These are phyloP conservation scores for Phlyctochytrium arcticum DNA, from an alignment of 192 early-diverging fungal genomes.

Conservation along the genomic window DNA sequence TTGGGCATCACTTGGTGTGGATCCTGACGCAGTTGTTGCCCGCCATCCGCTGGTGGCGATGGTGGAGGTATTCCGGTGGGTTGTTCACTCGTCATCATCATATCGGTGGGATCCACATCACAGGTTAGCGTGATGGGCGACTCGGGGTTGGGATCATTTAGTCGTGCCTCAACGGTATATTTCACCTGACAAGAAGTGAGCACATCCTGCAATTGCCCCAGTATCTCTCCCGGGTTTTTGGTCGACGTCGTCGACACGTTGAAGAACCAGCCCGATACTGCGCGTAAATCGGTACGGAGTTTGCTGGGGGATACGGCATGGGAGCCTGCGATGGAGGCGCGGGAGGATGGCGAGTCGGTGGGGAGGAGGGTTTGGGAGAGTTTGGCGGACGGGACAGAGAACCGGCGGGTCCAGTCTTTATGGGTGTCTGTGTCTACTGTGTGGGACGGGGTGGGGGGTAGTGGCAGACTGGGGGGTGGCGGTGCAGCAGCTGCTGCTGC, in stretches of 20 bases:
- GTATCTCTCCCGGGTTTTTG: slow-evolving; percentile 30
- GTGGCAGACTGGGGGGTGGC: slow-evolving; percentile 1
- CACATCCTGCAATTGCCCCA: slow-evolving; percentile 26
- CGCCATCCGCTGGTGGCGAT: not conserved
- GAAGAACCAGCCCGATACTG: slow-evolving; percentile 43
- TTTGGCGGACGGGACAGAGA: slow-evolving; percentile 1
- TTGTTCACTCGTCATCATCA: not conserved
- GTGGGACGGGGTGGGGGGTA: slow-evolving; percentile 1
- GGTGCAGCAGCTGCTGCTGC: not conserved
- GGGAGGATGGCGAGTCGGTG: not conserved
- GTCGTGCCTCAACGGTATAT: not conserved
- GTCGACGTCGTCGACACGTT: slow-evolving; percentile 44
- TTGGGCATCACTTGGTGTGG: not conserved
- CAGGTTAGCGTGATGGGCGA: slow-evolving; percentile 18
- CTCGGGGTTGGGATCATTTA: not conserved
- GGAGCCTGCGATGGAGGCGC: not conserved
- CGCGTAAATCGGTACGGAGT: slow-evolving; percentile 32
- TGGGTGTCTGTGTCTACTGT: not conserved
- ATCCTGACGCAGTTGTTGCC: slow-evolving; percentile 1
- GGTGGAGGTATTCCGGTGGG: not conserved
- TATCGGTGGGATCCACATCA: slow-evolving; percentile 25
- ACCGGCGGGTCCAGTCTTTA: slow-evolving; percentile 6
- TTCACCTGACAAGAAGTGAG: slow-evolving; percentile 11
- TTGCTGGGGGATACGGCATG: not conserved
- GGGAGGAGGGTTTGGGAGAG: not conserved